phyloP scores from a whole-genome alignment of 2,329 filamentous ascomycete species.

The Xylariaceae sp. region DNA sequence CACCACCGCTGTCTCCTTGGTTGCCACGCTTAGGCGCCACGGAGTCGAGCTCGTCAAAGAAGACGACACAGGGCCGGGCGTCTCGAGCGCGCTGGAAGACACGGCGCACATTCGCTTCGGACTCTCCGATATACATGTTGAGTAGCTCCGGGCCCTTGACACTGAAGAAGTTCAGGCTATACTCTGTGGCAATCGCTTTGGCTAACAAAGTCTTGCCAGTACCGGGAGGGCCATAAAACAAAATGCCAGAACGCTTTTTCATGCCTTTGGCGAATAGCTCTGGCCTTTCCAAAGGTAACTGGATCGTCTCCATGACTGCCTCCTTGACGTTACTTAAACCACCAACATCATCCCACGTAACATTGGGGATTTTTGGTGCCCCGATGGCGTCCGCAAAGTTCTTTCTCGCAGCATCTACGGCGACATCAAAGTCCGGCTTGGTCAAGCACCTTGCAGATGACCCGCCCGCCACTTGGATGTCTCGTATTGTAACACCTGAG shows the following conservation, averaged over 20 bases:
- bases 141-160: slow-evolving; percentile 89
- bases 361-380: slow-evolving; percentile 95
- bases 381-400: slow-evolving; percentile 98
- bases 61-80: slow-evolving; percentile 82
- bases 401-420: slow-evolving; percentile 91
- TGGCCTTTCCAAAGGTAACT: slow-evolving; percentile 83
- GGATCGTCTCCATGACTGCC: slow-evolving; percentile 94
- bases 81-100: slow-evolving; percentile 86
- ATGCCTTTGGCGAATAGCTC: slow-evolving; percentile 96
- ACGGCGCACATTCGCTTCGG: slow-evolving; percentile 83
- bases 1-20: slow-evolving; percentile 92
- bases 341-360: slow-evolving; percentile 94
- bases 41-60: slow-evolving; percentile 90
- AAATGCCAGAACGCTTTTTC: slow-evolving; percentile 92
- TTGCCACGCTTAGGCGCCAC: slow-evolving; percentile 96
- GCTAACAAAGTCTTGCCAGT: slow-evolving; percentile 91
- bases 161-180: slow-evolving; percentile 90
- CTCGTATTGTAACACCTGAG: slow-evolving; percentile 60
- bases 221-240: slow-evolving; percentile 88
- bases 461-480: slow-evolving; percentile 86
- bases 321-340: slow-evolving; percentile 92
- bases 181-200: slow-evolving; percentile 90
- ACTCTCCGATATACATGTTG: slow-evolving; percentile 96
- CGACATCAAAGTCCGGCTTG: slow-evolving; percentile 81
- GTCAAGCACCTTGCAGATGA: slow-evolving; percentile 73